Evolutionary conservation across 2,329 filamentous ascomycete species (phyloP).

Genomic region (Mariannaea sp.): DNA sequence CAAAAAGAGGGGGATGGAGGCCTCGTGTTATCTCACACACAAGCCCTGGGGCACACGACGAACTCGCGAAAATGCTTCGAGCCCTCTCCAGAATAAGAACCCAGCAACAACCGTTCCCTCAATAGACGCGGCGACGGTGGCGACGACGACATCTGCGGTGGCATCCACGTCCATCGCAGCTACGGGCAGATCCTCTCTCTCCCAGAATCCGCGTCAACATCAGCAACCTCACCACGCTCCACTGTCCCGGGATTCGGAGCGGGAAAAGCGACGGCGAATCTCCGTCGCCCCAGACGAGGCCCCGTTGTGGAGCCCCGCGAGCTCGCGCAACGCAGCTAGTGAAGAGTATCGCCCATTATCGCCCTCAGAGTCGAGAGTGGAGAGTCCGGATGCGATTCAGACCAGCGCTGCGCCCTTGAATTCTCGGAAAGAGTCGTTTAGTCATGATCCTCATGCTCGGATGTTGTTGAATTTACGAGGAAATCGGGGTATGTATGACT

Average conservation of each 20-base stretch:
- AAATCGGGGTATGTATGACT: constrained; percentile 50
- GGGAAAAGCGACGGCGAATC: constrained; percentile 2
- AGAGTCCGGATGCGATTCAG: constrained; percentile 23
- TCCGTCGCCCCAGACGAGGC: constrained; percentile 6
- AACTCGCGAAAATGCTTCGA: not conserved
- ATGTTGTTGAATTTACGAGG: constrained; percentile 59
- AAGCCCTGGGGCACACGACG: constrained; percentile 38
- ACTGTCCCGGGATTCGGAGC: not conserved
- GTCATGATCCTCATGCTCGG: constrained; percentile 33
- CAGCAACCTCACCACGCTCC: constrained; percentile 10
- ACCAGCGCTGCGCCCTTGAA: constrained; percentile 5
- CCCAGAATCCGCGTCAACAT: constrained; percentile 2
- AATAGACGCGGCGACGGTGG: not conserved
- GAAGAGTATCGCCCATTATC: constrained; percentile 36
- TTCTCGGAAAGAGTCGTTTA: constrained; percentile 21
- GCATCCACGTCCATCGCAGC: too few species aligned
- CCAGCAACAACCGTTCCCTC: constrained; percentile 1
- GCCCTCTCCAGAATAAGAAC: not conserved
- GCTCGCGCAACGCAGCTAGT: constrained; percentile 8
- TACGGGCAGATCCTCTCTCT: not conserved
- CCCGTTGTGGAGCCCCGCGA: constrained; percentile 11
- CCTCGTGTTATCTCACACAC: constrained; percentile 44
- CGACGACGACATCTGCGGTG: not conserved
- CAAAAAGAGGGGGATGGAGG: constrained; percentile 47
- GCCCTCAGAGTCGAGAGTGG: constrained; percentile 39